Evolutionary conservation across 345 rosid species (phyloP).

Genomic region (Populus pruinosa): DNA sequence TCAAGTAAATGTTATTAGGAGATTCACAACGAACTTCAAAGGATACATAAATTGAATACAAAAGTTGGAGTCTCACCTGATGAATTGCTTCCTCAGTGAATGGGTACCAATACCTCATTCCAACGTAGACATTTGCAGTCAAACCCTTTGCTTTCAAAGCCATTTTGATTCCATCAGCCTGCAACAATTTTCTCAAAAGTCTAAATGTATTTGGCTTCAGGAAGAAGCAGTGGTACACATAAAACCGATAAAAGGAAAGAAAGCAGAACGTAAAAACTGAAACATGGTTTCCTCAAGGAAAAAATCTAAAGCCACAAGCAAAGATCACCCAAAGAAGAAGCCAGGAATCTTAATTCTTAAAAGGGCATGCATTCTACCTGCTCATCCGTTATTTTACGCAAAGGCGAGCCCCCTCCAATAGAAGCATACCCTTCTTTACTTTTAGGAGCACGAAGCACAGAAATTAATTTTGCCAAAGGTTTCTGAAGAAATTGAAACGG

Average conservation of each 20-base stretch:
- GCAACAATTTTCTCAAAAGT: slow-evolving; percentile 15
- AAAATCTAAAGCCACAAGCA: not conserved
- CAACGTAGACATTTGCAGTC: slow-evolving; percentile 65
- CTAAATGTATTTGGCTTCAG: not conserved
- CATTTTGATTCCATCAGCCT: slow-evolving; percentile 66
- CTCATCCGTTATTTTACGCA: slow-evolving; percentile 81
- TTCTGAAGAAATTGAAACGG: slow-evolving; percentile 75
- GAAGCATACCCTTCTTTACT: slow-evolving; percentile 97
- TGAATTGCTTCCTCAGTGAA: slow-evolving; percentile 89
- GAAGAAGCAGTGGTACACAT: not conserved
- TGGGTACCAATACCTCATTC: slow-evolving; percentile 91
- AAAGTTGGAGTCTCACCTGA: slow-evolving; percentile 49
- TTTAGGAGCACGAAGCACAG: slow-evolving; percentile 79
- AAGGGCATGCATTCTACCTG: slow-evolving; percentile 38
- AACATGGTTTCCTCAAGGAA: not conserved
- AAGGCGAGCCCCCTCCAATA: slow-evolving; percentile 92
- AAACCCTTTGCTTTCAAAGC: slow-evolving; percentile 64
- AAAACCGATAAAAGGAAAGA: not conserved
- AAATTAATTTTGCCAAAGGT: slow-evolving; percentile 74
- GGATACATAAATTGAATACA: not conserved
- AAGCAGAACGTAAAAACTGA: not conserved
- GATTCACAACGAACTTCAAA: not conserved
- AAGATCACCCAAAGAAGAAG: not conserved
- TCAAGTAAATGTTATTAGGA: not conserved
- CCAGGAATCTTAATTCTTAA: not conserved